A percentile compares a stretch with the other conserved stretches of the same genome.
Conservation (phyloP, 192 early-diverging fungal species). For the Gryganskiella cystojenkinii region DNA sequence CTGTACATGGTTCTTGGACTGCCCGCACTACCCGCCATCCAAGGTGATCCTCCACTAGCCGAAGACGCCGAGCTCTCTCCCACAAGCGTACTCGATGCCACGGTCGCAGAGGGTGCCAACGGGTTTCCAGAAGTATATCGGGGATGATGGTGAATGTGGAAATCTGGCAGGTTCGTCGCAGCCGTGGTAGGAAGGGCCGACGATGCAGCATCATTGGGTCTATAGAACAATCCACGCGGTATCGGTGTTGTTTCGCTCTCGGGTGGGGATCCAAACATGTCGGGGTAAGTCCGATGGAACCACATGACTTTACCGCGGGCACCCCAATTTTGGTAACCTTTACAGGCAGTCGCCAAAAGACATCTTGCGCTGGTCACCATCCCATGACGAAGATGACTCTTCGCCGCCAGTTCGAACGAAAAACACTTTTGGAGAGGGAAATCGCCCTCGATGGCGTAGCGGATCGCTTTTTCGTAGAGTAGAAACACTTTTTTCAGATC, state of each 20-base stretch:
- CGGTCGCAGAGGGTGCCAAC: not conserved
- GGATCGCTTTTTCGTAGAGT: conserved; percentile 42
- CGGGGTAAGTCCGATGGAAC: conserved; percentile 36
- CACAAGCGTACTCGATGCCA: conserved; percentile 1
- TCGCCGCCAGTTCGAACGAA: conserved; percentile 35
- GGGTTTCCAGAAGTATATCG: not conserved
- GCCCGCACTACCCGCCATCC: conserved; percentile 17
- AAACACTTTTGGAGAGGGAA: conserved; percentile 30
- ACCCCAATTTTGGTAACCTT: conserved; percentile 41
- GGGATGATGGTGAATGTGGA: not conserved
- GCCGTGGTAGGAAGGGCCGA: too few species aligned
- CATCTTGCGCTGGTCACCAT: conserved; percentile 34
- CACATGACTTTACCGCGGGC: conserved; percentile 38
- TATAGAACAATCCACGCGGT: conserved; percentile 35
- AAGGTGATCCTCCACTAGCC: conserved; percentile 19
- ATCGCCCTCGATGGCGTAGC: conserved; percentile 23
- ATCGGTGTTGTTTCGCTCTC: conserved; percentile 7
- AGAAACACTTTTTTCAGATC: conserved; percentile 18
- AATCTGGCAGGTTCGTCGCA: too few species aligned
- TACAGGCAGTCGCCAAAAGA: conserved; percentile 28
- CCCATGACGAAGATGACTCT: conserved; percentile 34
- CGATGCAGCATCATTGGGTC: conserved; percentile 18
- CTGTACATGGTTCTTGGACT: conserved; percentile 44
- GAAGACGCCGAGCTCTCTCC: not conserved
- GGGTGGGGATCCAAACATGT: conserved; percentile 23